Evolutionary conservation across 164 flowering plant genomes (phyloP).

Genomic region (Tinospora cordifolia): DNA sequence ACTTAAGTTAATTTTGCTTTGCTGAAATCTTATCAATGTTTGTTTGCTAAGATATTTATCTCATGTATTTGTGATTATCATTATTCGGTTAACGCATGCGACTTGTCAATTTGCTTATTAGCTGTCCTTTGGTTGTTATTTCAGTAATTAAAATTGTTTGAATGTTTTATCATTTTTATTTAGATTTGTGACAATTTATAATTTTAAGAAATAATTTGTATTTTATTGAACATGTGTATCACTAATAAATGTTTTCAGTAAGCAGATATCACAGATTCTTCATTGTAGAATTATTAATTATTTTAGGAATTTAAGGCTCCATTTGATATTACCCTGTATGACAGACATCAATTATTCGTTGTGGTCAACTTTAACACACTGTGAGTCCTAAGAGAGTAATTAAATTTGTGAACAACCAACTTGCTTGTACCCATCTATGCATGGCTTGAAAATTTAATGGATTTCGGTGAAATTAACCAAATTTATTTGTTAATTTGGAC

Average conservation of each 20-base stretch:
- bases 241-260: not conserved
- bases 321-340: not conserved
- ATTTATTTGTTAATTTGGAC: too few species aligned
- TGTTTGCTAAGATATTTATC: slow-evolving; percentile 1
- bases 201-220: not conserved
- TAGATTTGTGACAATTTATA: not conserved
- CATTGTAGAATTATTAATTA: not conserved
- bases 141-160: not conserved
- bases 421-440: not conserved
- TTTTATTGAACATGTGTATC: not conserved
- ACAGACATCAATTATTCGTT: not conserved
- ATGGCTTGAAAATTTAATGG: too few species aligned
- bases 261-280: not conserved
- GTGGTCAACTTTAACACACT: not conserved
- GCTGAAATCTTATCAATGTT: not conserved
- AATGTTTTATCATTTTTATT: not conserved
- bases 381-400: not conserved
- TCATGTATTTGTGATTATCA: not conserved
- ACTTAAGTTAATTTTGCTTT: not conserved
- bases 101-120: not conserved
- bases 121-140: not conserved
- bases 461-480: too few species aligned
- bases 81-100: too few species aligned
- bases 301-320: not conserved
- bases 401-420: not conserved